A percentile compares a stretch with the other conserved stretches of the same genome.
phyloP scores from a whole-genome alignment of 768 basidiomycete species.

The Lepiota venenata region DNA sequence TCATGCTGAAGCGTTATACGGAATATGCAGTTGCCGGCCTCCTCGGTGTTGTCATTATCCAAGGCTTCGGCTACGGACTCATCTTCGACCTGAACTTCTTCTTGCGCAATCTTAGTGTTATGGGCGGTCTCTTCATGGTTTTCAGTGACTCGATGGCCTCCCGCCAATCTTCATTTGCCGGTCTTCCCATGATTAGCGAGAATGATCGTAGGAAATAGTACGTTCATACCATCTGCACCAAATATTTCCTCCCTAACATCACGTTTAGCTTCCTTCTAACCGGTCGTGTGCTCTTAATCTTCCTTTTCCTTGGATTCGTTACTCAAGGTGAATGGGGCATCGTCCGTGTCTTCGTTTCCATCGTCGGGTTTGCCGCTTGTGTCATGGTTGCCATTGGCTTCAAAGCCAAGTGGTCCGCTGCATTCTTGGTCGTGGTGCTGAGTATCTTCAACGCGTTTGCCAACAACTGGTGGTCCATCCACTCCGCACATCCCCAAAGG shows the following conservation, averaged over 20 bases:
- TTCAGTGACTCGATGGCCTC: slow-evolving; percentile 94
- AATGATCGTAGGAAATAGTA: slow-evolving; percentile 99
- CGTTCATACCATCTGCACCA: slow-evolving; percentile 22
- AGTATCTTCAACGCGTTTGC: slow-evolving; percentile 96
- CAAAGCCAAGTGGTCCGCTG: slow-evolving; percentile 98
- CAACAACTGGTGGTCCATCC: slow-evolving; percentile 98
- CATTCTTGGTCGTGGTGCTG: slow-evolving; percentile 89
- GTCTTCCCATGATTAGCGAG: slow-evolving; percentile 86
- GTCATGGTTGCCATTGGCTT: slow-evolving; percentile 97
- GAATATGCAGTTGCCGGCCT: slow-evolving; percentile 91
- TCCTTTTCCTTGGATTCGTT: slow-evolving; percentile 98
- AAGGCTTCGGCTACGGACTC: slow-evolving; percentile 98
- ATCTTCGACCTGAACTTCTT: slow-evolving; percentile 99
- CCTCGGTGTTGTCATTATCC: slow-evolving; percentile 86
- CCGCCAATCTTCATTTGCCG: slow-evolving; percentile 86
- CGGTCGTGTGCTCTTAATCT: slow-evolving; percentile 95
- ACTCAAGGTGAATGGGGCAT: slow-evolving; percentile 91
- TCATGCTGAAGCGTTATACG: slow-evolving; percentile 84
- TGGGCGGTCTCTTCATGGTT: slow-evolving; percentile 98
- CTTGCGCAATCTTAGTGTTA: slow-evolving; percentile 97
- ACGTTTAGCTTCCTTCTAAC: slow-evolving; percentile 86
- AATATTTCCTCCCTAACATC: not conserved
- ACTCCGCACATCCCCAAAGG: slow-evolving; percentile 88
- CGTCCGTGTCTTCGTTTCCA: slow-evolving; percentile 79
- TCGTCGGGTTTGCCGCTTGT: slow-evolving; percentile 90